Evolutionary conservation across 352 stramenopile genomes (phyloP), one percentile per base, ranked within the genome.

Genomic region (Poterioochromonas sp.): DNA sequence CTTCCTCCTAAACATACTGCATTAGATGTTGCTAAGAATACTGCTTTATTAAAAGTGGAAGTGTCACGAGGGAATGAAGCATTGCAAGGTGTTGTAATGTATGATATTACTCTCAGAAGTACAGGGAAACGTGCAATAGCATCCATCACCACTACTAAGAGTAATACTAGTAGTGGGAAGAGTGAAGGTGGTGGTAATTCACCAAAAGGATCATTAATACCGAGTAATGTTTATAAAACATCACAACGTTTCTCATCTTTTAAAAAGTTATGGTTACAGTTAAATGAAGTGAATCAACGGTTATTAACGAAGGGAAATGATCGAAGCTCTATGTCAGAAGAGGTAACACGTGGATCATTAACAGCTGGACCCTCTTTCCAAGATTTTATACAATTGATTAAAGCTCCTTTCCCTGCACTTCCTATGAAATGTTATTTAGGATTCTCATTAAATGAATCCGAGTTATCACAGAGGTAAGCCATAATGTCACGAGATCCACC

Each of bases 381-480:
- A 22, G 34, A 71, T 47, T 71, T 44, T 71, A 71, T 71, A 29
- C 8, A 47, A 29, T 47, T 44, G 3, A 32, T 71, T 44, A 47
- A 41, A 47, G 15, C 39, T 8, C 1, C 34, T 44, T 71, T 71
- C 32, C 62, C 62, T n/a, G 15, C 8, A 5, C 1, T 44, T 41
- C 18, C 18, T 22, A 12, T 71, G n/a, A 71, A 71, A 44, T 47
- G 8, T 29, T 44, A 44, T 22, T 47, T 71, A 26, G 62, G 62
- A 32, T 29, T 71, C 2, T 71, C 62, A 29, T n/a, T 71, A 29
- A 71, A 71, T 47, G 62, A 71, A n/a, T 44, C 32, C 2, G 62
- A 71, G 2, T n/a, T 71, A 29, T 71, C 62, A n/a, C 2, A 11
- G 11, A 32, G 54, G 54, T 65, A 65, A 32, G 8, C 5, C 11